Conservation (phyloP, 1,139 yeast genomes). For the Candida sp. region DNA sequence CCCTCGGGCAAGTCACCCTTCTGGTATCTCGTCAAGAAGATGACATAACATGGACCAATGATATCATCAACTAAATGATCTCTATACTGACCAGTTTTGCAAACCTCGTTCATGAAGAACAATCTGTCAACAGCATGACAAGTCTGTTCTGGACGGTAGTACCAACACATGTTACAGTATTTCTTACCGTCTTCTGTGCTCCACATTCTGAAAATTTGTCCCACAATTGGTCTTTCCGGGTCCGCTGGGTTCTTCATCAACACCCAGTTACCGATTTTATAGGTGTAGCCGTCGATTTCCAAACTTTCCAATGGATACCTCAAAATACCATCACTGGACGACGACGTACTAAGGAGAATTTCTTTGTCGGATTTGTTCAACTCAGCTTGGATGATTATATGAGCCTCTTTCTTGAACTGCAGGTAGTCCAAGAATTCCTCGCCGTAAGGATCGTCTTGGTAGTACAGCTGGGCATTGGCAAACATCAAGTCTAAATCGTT, state of each 20-base stretch:
- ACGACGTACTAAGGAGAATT: conserved; percentile 69
- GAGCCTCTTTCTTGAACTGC: conserved; percentile 62
- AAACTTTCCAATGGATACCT: conserved; percentile 81
- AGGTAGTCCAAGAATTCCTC: conserved; percentile 53
- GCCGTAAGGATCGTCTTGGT: conserved; percentile 58
- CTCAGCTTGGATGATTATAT: conserved; percentile 67
- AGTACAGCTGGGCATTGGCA: conserved; percentile 70
- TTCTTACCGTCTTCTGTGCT: conserved; percentile 80
- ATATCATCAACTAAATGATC: conserved; percentile 91
- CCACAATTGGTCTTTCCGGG: conserved; percentile 87
- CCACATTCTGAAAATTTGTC: conserved; percentile 95
- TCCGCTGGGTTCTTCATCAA: conserved; percentile 87
- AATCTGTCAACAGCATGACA: conserved; percentile 90
- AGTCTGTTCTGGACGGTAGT: conserved; percentile 96
- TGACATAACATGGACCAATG: conserved; percentile 92
- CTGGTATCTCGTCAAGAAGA: conserved; percentile 92
- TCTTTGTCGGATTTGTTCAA: conserved; percentile 82
- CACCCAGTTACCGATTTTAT: conserved; percentile 96
- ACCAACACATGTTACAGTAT: conserved; percentile 97
- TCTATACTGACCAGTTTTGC: conserved; percentile 96
- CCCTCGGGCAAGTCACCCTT: conserved; percentile 89
- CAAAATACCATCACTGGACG: conserved; percentile 55
- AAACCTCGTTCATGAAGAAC: conserved; percentile 92
- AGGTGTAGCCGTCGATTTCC: conserved; percentile 71
- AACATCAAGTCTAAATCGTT: conserved; percentile 79